Evolutionary conservation across 176 grass and related monocot species (phyloP).

Genomic region (Hsuehochloa calcarea): DNA sequence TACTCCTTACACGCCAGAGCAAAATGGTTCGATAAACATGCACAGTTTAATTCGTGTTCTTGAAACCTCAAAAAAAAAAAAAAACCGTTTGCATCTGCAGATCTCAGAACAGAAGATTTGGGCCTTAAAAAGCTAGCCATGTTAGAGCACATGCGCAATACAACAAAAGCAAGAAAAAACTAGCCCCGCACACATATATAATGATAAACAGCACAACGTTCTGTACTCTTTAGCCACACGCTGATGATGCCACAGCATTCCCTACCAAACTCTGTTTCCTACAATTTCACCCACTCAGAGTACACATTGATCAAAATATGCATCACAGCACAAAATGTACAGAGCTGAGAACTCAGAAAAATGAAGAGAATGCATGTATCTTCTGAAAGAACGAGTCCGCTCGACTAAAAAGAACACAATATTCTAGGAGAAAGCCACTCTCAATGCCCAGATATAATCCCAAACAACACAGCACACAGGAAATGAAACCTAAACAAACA

Average conservation of each 20-base stretch:
- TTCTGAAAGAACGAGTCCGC: constrained; percentile 2
- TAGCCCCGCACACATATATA: neutral
- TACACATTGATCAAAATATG: neutral
- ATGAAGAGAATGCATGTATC: neutral
- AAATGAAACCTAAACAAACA: constrained; percentile 52
- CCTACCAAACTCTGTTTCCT: neutral
- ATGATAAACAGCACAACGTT: neutral
- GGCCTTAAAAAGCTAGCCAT: neutral
- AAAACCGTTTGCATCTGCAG: neutral
- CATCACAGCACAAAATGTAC: neutral
- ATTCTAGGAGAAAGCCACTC: constrained; percentile 31
- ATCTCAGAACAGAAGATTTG: neutral
- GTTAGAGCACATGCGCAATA: neutral
- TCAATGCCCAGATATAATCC: constrained; percentile 36
- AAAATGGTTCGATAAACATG: too few relatives aligned
- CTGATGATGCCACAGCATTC: neutral
- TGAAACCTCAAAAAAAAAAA: too few relatives aligned
- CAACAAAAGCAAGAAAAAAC: neutral
- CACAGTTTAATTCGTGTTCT: too few relatives aligned
- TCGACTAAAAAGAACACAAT: constrained; percentile 26
- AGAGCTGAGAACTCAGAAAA: neutral
- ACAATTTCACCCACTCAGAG: neutral
- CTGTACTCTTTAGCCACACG: neutral
- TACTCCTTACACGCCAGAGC: too few relatives aligned
- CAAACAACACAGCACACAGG: constrained; percentile 39